Evolutionary conservation across 2,329 filamentous ascomycete genomes (phyloP).

Genomic region (Fusarium pseudograminearum): DNA sequence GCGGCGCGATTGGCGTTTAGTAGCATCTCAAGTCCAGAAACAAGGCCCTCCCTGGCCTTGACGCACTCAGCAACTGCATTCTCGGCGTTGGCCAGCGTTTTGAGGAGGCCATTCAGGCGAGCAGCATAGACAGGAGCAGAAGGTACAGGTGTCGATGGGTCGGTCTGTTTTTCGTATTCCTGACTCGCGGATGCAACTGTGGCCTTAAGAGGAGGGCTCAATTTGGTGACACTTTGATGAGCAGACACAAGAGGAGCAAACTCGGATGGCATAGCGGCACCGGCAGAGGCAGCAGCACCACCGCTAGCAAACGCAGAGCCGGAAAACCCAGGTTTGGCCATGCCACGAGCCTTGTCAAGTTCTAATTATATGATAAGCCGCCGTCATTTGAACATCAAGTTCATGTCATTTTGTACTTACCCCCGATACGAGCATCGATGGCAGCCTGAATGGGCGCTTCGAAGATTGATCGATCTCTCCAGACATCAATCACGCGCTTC

Average conservation of each 20-base stretch:
- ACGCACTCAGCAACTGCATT: slow-evolving; percentile 90
- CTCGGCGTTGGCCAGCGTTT: slow-evolving; percentile 88
- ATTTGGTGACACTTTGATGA: slow-evolving; percentile 80
- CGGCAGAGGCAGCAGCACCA: slow-evolving; percentile 65
- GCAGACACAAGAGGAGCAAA: slow-evolving; percentile 79
- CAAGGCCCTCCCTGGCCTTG: slow-evolving; percentile 82
- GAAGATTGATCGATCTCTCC: slow-evolving; percentile 89
- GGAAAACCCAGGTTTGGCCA: slow-evolving; percentile 64
- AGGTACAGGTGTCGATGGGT: slow-evolving; percentile 75
- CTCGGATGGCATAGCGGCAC: slow-evolving; percentile 76
- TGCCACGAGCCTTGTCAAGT: slow-evolving; percentile 70
- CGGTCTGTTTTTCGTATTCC: slow-evolving; percentile 87
- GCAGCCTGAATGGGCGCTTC: slow-evolving; percentile 81
- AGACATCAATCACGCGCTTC: slow-evolving; percentile 91
- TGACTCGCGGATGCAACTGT: slow-evolving; percentile 77
- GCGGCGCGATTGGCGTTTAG: slow-evolving; percentile 78
- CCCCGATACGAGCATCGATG: slow-evolving; percentile 82
- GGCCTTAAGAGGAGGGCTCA: slow-evolving; percentile 74
- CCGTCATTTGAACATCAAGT: background rate
- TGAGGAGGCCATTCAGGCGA: slow-evolving; percentile 88
- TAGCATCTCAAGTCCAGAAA: slow-evolving; percentile 84
- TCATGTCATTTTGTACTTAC: slow-evolving; percentile 56
- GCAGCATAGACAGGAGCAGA: slow-evolving; percentile 93
- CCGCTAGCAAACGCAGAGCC: slow-evolving; percentile 70
- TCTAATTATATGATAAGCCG: slow-evolving; percentile 58